Conservation (phyloP, 73 alveolate species). For the Blepharisma japonicum region DNA sequence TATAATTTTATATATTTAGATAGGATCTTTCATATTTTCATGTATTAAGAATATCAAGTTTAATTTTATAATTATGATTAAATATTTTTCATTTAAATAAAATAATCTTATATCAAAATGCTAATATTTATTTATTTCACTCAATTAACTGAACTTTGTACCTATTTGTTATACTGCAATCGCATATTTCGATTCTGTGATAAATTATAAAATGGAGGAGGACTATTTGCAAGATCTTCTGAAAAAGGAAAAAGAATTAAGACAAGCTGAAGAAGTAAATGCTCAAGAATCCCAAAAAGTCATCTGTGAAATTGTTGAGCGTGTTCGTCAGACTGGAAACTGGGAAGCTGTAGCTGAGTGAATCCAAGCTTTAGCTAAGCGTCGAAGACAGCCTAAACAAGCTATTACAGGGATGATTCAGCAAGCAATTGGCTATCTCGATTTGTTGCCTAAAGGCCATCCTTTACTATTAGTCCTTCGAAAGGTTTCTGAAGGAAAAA, state of each 20-base stretch:
- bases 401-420: slow-evolving; percentile 10
- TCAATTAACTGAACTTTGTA: no score
- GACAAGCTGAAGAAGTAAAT: slow-evolving; percentile 35
- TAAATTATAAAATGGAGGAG: slow-evolving; percentile 17
- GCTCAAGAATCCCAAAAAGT: slow-evolving; percentile 34
- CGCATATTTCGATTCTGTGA: neutral
- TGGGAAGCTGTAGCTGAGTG: slow-evolving; percentile 26
- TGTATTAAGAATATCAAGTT: no score
- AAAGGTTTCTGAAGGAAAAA: slow-evolving; percentile 78
- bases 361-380: slow-evolving; percentile 3
- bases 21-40: no score
- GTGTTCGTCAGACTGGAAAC: slow-evolving; percentile 20
- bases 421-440: neutral
- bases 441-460: neutral
- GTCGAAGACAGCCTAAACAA: slow-evolving; percentile 23
- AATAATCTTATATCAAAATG: no score
- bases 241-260: slow-evolving; percentile 43
- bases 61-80: no score
- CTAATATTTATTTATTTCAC: no score
- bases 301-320: neutral
- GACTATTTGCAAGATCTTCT: slow-evolving; percentile 40
- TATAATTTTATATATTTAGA: no score
- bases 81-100: no score
- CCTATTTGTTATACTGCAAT: no score
- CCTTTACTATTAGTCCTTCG: slow-evolving; percentile 30